Evolutionary conservation across 257 asterid genomes (phyloP).

Genomic region (Solanum rostratum): DNA sequence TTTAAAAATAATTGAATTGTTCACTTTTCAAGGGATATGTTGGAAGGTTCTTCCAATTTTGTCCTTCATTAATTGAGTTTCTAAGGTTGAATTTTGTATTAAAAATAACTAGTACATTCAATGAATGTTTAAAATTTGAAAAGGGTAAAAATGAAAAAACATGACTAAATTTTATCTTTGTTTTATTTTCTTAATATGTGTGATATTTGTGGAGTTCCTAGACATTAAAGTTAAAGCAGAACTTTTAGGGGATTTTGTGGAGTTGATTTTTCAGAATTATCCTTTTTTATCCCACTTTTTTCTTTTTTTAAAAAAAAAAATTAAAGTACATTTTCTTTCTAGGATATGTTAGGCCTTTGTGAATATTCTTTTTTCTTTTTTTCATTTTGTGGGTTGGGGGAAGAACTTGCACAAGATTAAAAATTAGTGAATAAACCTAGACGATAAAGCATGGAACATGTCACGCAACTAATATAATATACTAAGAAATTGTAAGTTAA

Average conservation of each 20-base stretch:
- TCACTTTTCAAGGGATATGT: too few relatives aligned
- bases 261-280: background rate
- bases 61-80: too few relatives aligned
- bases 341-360: too few relatives aligned
- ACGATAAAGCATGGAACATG: background rate
- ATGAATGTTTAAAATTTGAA: too few relatives aligned
- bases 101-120: too few relatives aligned
- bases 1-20: too few relatives aligned
- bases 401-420: background rate
- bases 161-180: too few relatives aligned
- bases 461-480: background rate
- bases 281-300: background rate
- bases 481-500: background rate
- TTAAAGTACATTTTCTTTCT: background rate
- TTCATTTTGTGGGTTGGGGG: background rate
- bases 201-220: too few relatives aligned
- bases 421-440: background rate
- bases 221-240: background rate
- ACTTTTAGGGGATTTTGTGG: background rate
- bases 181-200: too few relatives aligned
- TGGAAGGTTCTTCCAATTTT: too few relatives aligned
- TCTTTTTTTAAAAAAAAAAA: background rate
- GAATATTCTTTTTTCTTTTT: background rate
- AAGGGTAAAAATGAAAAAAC: too few relatives aligned
- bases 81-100: too few relatives aligned